phyloP scores from a whole-genome alignment of 2,329 filamentous ascomycete genomes.

The Colletotrichum eleusines region DNA sequence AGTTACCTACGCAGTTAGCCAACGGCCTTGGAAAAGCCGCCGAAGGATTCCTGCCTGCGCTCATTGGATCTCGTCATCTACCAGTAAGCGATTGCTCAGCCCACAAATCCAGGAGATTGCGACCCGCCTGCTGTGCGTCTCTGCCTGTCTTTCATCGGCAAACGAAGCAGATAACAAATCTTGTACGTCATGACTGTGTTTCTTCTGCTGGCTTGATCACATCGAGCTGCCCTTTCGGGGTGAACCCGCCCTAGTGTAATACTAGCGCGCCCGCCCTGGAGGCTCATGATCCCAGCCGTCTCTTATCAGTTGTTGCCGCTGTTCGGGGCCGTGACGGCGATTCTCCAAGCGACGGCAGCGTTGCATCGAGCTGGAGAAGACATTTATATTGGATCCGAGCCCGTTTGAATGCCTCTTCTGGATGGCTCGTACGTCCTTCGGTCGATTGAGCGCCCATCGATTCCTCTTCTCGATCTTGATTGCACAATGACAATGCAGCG shows the following conservation, averaged over 20 bases:
- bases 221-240: constrained; percentile 35
- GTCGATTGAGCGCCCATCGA: background rate
- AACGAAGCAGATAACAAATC: background rate
- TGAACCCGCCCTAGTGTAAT: background rate
- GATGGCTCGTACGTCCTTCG: too few species aligned
- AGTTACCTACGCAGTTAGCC: too few species aligned
- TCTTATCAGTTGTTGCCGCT: constrained; percentile 27
- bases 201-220: constrained; percentile 13
- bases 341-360: constrained; percentile 22
- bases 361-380: constrained; percentile 11
- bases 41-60: background rate
- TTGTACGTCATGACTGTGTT: constrained; percentile 37
- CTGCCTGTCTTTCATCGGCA: constrained; percentile 3
- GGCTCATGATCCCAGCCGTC: background rate
- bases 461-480: background rate
- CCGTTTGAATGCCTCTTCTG: background rate
- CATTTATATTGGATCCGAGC: background rate
- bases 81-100: background rate
- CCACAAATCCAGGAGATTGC: background rate
- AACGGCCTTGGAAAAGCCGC: background rate
- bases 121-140: background rate
- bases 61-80: background rate
- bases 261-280: background rate
- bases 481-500: constrained; percentile 11
- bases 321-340: constrained; percentile 12